These are phyloP conservation scores for Phytophthora megakarya DNA, from an alignment of 352 stramenopile species.

Conservation along the genomic window DNA sequence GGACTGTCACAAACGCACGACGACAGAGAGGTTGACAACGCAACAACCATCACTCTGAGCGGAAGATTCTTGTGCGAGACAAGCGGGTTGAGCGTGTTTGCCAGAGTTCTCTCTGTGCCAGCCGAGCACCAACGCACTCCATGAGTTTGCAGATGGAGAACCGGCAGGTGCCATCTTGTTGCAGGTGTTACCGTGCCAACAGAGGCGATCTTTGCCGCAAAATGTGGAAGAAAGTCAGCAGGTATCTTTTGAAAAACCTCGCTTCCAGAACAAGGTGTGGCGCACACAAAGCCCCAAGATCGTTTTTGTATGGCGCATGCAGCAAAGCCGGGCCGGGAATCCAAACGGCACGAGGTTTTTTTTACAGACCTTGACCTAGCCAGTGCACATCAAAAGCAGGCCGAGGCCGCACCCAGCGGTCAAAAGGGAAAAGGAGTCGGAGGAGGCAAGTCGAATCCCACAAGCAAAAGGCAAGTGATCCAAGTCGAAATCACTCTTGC, in stretches of 20 bases:
- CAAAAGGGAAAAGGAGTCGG: slow-evolving; percentile 39
- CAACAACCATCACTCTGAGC: slow-evolving; percentile 46
- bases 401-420: slow-evolving; percentile 1
- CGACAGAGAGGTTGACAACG: slow-evolving; percentile 34
- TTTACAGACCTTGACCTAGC: slow-evolving; percentile 8
- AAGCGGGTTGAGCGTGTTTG: slow-evolving; percentile 4
- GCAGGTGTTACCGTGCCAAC: background rate
- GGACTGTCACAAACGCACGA: slow-evolving; percentile 38
- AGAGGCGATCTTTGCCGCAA: slow-evolving; percentile 30
- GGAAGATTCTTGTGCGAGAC: slow-evolving; percentile 40
- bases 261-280: slow-evolving; percentile 24
- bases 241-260: slow-evolving; percentile 33
- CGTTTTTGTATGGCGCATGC: slow-evolving; percentile 9
- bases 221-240: slow-evolving; percentile 20
- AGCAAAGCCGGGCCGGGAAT: slow-evolving; percentile 1
- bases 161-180: slow-evolving; percentile 1
- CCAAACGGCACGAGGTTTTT: slow-evolving; percentile 17
- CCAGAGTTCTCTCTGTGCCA: slow-evolving; percentile 3
- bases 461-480: slow-evolving; percentile 2
- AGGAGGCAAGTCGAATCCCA: slow-evolving; percentile 28
- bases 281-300: slow-evolving; percentile 13
- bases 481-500: background rate
- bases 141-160: slow-evolving; percentile 7
- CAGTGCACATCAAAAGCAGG: slow-evolving; percentile 28
- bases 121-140: background rate